Conservation (phyloP, 768 basidiomycete species). For the Hirschioporus abietinus region DNA sequence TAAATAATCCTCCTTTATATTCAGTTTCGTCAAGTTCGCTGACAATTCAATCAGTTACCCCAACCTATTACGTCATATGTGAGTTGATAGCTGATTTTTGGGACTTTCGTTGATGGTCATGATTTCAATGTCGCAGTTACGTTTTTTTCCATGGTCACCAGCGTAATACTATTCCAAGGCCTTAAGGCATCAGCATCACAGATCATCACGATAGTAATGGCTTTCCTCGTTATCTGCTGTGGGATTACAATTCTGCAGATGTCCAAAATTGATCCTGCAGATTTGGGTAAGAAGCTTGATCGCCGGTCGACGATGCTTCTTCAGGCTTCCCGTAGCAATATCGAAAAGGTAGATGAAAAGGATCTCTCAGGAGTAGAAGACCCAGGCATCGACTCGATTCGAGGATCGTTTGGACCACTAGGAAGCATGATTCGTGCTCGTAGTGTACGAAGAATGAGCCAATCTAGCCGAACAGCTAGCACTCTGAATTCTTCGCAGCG, state of each 20-base stretch:
- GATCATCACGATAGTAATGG: slow-evolving; percentile 89
- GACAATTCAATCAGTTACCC: slow-evolving; percentile 54
- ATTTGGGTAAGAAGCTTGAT: slow-evolving; percentile 71
- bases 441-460: slow-evolving; percentile 21
- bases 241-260: slow-evolving; percentile 96
- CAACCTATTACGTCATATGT: slow-evolving; percentile 86
- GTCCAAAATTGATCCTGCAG: slow-evolving; percentile 86
- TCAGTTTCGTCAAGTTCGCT: slow-evolving; percentile 9
- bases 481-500: slow-evolving; percentile 10
- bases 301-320: slow-evolving; percentile 86
- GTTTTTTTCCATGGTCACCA: slow-evolving; percentile 80
- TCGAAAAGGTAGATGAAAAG: slow-evolving; percentile 63
- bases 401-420: slow-evolving; percentile 87
- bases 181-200: slow-evolving; percentile 68
- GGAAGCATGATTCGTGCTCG: slow-evolving; percentile 73
- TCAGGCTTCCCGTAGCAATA: slow-evolving; percentile 72
- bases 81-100: slow-evolving; percentile 20
- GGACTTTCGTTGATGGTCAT: slow-evolving; percentile 7
- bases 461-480: slow-evolving; percentile 25
- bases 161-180: slow-evolving; percentile 86
- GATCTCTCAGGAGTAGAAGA: slow-evolving; percentile 62
- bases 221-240: slow-evolving; percentile 84
- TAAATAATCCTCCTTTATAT: slow-evolving; percentile 26
- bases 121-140: slow-evolving; percentile 44
- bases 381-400: slow-evolving; percentile 87